Base-by-base conservation (phyloP, 148 eudicot species). In the Fagopyrum esculentum region DNA sequence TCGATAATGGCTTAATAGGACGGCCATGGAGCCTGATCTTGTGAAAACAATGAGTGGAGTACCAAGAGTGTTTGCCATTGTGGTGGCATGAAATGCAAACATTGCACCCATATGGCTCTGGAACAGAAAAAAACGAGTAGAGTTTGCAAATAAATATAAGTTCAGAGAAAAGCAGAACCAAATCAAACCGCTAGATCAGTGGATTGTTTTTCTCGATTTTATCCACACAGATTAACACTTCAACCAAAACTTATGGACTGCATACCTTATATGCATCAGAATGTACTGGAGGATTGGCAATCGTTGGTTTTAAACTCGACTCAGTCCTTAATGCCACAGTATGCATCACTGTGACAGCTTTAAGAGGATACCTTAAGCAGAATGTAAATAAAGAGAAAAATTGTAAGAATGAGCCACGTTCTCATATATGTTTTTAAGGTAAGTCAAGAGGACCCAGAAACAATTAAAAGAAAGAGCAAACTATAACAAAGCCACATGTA, bases 71-170 rank as follows among this genome's bases (percentile, higher is more conserved):
- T 96, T 92, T 60, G 99, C 91, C 97, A 96, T 96, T 92, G 86
- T 92, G 13, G 98, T 92, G 69, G 97, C 98, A 82, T 96, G 99
- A 83, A 85, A 95, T 6, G 99, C 99, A 83, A 95, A 92, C 99
- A 96, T 96, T 83, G 91, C 98, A 77, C 99, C 92, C 98, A 90
- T 92, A 82, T 96, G 97, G 78, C 89, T 92, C 99, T 96, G 97
- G 84, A 45, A 77, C 74, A 69, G n/a, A 6, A 49, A 17, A 49
- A 17, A 17, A 47, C 1, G 54, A 17, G 54, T 49, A 46, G 30
- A 40, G 45, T 68, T 68, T 35, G 71, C n/a, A 35, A 68, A 68
- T 35, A 12, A 1, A 68, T 68, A 35, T 45, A 68, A 19, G 63
- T 2, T 11, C 15, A 13, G 44, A 43, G 35, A 71, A 40, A 4